A percentile compares a stretch with the other conserved stretches of the same genome.
Evolutionary conservation across 345 rosid genomes (phyloP).

Genomic region (Microthlaspi erraticum): DNA sequence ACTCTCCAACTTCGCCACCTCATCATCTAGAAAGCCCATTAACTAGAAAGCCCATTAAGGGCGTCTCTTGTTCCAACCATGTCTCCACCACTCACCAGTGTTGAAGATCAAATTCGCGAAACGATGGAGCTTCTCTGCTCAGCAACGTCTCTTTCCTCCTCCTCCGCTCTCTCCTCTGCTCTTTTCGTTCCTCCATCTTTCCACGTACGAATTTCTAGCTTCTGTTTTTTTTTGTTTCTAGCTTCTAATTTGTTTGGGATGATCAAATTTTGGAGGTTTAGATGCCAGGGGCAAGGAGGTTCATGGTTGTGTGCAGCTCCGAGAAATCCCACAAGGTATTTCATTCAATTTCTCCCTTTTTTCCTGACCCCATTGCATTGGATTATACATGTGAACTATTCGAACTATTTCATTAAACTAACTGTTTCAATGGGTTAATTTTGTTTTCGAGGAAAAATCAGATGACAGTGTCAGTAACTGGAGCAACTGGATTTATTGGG

Average conservation of each 20-base stretch:
- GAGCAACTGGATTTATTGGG: slow-evolving; percentile 95
- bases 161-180: slow-evolving; percentile 52
- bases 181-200: slow-evolving; percentile 46
- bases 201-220: slow-evolving; percentile 37
- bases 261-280: slow-evolving; percentile 24
- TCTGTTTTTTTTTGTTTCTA: not conserved
- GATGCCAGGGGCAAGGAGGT: slow-evolving; percentile 48
- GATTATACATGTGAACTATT: slow-evolving; percentile 5
- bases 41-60: slow-evolving; percentile 15
- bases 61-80: not conserved
- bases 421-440: slow-evolving; percentile 7
- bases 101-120: slow-evolving; percentile 20
- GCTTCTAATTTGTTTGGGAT: not conserved
- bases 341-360: slow-evolving; percentile 3
- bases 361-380: not conserved
- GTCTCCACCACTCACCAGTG: slow-evolving; percentile 35
- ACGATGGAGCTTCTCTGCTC: slow-evolving; percentile 54
- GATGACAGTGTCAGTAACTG: slow-evolving; percentile 87
- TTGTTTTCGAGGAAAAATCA: slow-evolving; percentile 48
- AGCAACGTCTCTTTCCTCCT: slow-evolving; percentile 61
- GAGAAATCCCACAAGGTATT: slow-evolving; percentile 61
- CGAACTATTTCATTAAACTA: too few species aligned
- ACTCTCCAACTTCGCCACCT: too few species aligned
- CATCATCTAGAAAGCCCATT: too few species aligned
- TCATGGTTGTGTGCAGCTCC: slow-evolving; percentile 52